phyloP scores from a whole-genome alignment of 2,329 filamentous ascomycete genomes.

The Sporothrix pseudoabietina region DNA sequence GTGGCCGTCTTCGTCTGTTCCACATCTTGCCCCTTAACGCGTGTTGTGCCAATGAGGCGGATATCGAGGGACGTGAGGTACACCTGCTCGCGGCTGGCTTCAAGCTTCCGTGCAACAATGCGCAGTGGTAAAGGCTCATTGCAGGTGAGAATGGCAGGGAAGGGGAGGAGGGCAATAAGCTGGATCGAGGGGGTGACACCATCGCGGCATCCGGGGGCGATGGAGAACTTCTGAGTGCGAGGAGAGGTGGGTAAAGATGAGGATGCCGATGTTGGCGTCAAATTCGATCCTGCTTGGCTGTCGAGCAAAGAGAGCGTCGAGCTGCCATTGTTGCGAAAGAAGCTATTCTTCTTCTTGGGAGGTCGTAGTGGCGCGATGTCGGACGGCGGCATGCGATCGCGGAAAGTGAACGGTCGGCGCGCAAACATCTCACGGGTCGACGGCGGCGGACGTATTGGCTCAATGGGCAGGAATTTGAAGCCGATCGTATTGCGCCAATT shows the following conservation, averaged over 20 bases:
- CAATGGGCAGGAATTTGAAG: slow-evolving; percentile 90
- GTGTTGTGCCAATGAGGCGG: slow-evolving; percentile 76
- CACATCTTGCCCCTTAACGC: slow-evolving; percentile 76
- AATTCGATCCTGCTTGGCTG: background rate
- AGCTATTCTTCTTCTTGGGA: slow-evolving; percentile 54
- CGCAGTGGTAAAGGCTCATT: slow-evolving; percentile 82
- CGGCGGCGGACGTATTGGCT: slow-evolving; percentile 72
- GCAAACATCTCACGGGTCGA: slow-evolving; percentile 82
- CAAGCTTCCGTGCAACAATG: slow-evolving; percentile 76
- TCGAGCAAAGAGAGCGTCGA: slow-evolving; percentile 51
- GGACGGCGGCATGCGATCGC: slow-evolving; percentile 44
- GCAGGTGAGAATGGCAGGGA: slow-evolving; percentile 85
- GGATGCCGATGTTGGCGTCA: background rate
- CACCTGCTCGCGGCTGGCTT: slow-evolving; percentile 67
- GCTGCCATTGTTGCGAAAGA: slow-evolving; percentile 22
- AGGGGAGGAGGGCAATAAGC: slow-evolving; percentile 74
- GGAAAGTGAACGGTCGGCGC: slow-evolving; percentile 66
- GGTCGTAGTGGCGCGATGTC: slow-evolving; percentile 33
- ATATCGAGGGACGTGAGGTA: slow-evolving; percentile 80
- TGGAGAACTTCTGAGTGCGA: background rate
- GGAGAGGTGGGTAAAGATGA: slow-evolving; percentile 13
- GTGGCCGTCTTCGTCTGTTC: slow-evolving; percentile 68
- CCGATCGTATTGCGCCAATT: slow-evolving; percentile 71
- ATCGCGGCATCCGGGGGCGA: slow-evolving; percentile 43
- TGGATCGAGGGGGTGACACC: slow-evolving; percentile 71